Evolutionary conservation across 345 rosid species (phyloP).

Genomic region (Reutealis trisperma): DNA sequence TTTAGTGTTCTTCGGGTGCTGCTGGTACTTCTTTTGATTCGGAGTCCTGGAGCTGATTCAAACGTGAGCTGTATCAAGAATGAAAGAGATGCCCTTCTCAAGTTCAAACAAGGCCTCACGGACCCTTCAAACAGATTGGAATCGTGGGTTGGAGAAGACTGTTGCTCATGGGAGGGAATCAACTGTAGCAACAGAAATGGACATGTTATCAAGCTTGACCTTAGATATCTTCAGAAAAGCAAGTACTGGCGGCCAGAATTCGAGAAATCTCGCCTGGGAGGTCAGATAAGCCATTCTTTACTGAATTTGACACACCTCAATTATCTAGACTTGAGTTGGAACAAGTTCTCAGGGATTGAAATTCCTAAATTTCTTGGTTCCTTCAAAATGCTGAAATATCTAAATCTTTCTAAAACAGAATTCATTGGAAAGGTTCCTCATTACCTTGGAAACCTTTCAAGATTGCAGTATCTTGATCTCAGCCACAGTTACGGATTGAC

Average conservation of each 20-base stretch:
- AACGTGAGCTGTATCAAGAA: conserved; percentile 6
- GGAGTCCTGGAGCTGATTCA: neutral
- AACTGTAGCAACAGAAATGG: conserved; percentile 32
- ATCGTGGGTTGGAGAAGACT: conserved; percentile 50
- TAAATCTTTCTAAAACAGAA: conserved; percentile 8
- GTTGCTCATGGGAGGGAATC: conserved; percentile 49
- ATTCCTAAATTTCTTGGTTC: conserved; percentile 19
- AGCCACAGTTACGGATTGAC: neutral
- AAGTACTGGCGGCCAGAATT: neutral
- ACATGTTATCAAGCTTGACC: conserved; percentile 38
- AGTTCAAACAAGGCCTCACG: conserved; percentile 34
- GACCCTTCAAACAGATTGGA: conserved; percentile 42
- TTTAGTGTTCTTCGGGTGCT: too few relatives aligned
- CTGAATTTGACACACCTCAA: conserved; percentile 14
- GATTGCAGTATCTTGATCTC: conserved; percentile 18
- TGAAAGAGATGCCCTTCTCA: conserved; percentile 45
- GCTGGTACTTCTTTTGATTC: neutral
- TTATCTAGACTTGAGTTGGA: conserved; percentile 19
- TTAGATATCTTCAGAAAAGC: conserved; percentile 8
- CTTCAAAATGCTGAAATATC: conserved; percentile 9
- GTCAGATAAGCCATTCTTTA: conserved; percentile 20
- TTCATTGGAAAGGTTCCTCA: conserved; percentile 14
- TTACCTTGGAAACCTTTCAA: conserved; percentile 13
- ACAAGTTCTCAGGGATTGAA: conserved; percentile 4
- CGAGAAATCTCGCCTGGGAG: conserved; percentile 6